A percentile compares a stretch with the other conserved stretches of the same genome.
These are phyloP conservation scores for Zoysia matrella DNA, from an alignment of 202 grass and related monocot genomes.

Conservation along the genomic window DNA sequence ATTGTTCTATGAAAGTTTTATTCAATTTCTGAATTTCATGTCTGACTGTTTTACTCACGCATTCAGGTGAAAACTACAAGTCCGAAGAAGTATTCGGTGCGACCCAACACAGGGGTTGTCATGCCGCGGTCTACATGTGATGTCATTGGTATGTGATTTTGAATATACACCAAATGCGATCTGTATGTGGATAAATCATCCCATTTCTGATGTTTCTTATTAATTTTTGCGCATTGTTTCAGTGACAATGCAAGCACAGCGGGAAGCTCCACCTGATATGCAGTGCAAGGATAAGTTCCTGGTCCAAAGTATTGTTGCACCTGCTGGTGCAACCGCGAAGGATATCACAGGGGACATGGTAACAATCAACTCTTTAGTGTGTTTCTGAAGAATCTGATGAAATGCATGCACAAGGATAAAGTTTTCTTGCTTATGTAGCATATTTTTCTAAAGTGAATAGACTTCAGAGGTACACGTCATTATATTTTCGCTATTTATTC, in stretches of 20 bases:
- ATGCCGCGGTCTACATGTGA: conserved; percentile 80
- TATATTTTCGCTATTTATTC: conserved; percentile 13
- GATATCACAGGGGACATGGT: conserved; percentile 87
- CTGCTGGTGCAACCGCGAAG: conserved; percentile 52
- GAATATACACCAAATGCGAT: background rate
- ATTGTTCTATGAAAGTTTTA: too few relatives aligned
- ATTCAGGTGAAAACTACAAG: too few relatives aligned
- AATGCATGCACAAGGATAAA: too few relatives aligned
- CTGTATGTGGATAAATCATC: conserved; percentile 20
- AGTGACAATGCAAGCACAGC: conserved; percentile 97
- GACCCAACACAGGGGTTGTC: conserved; percentile 84
- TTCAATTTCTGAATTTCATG: background rate
- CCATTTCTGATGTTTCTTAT: conserved; percentile 5
- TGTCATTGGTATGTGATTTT: conserved; percentile 73
- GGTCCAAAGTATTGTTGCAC: conserved; percentile 66
- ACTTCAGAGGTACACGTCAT: conserved; percentile 7
- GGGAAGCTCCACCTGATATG: conserved; percentile 70
- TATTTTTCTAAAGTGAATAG: conserved; percentile 31
- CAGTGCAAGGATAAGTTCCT: conserved; percentile 99
- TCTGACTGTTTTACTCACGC: conserved; percentile 5
- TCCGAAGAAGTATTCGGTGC: too few relatives aligned
- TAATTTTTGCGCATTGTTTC: conserved; percentile 34
- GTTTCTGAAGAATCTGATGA: too few relatives aligned
- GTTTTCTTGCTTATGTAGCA: background rate
- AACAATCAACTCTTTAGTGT: conserved; percentile 29